phyloP scores from a whole-genome alignment of 768 basidiomycete genomes.

The Amanita exitialis region DNA sequence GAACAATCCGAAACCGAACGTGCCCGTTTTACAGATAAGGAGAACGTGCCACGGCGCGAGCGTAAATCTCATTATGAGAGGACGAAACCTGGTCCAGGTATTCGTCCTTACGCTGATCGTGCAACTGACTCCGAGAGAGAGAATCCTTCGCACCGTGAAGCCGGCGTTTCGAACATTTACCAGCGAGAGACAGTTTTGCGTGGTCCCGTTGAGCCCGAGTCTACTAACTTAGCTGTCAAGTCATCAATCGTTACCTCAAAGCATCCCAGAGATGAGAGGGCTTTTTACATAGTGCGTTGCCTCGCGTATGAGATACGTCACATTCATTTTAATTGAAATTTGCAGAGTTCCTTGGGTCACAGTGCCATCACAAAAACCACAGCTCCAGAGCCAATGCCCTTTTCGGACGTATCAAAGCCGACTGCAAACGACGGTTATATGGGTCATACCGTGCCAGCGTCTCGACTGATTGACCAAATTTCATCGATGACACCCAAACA shows the following conservation, averaged over 20 bases:
- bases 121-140: slow-evolving; percentile 5
- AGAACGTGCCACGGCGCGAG: slow-evolving; percentile 1
- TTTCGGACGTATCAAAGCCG: not conserved
- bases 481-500: not conserved
- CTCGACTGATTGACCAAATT: not conserved
- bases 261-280: not conserved
- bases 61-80: not conserved
- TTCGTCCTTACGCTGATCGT: not conserved
- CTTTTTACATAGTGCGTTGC: not conserved
- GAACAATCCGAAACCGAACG: slow-evolving; percentile 1
- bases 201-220: not conserved
- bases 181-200: not conserved
- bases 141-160: not conserved
- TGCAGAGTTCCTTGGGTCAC: not conserved
- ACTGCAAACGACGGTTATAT: not conserved
- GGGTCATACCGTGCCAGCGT: not conserved
- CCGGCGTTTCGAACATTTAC: not conserved
- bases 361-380: not conserved
- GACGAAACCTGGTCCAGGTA: not conserved
- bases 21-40: slow-evolving; percentile 3
- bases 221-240: not conserved
- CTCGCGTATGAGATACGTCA: not conserved
- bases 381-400: not conserved
- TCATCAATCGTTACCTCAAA: not conserved
- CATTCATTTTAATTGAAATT: not conserved